These are phyloP conservation scores for Botryotinia narcissicola DNA, from an alignment of 2,329 filamentous ascomycete species.

Conservation along the genomic window DNA sequence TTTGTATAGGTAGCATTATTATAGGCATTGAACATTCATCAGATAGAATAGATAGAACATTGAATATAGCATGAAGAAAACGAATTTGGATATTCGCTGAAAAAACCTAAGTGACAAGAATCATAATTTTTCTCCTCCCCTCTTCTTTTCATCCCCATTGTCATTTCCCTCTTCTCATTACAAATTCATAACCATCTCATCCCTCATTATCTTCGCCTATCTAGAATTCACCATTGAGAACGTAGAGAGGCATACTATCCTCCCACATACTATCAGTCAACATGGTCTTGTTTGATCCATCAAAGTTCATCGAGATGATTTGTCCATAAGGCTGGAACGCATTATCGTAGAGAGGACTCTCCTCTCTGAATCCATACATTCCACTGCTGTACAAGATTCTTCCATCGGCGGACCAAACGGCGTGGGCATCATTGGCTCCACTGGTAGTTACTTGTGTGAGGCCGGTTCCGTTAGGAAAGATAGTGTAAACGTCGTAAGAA, in stretches of 20 bases:
- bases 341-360: slow-evolving; percentile 43
- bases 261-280: slow-evolving; percentile 40
- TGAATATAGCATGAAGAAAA: background rate
- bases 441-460: slow-evolving; percentile 29
- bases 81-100: background rate
- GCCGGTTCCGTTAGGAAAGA: background rate
- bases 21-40: rapidly evolving
- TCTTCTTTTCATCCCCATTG: background rate
- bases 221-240: slow-evolving; percentile 26
- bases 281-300: slow-evolving; percentile 40
- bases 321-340: slow-evolving; percentile 48
- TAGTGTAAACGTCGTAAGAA: background rate
- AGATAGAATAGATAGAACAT: background rate
- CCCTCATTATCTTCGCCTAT: background rate
- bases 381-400: slow-evolving; percentile 44
- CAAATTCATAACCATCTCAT: background rate
- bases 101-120: background rate
- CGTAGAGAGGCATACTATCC: slow-evolving; percentile 38
- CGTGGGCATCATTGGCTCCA: slow-evolving; percentile 45
- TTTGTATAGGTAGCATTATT: rapidly evolving
- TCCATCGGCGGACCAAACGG: slow-evolving; percentile 45
- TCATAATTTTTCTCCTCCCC: background rate
- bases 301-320: slow-evolving; percentile 45
- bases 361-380: slow-evolving; percentile 46
- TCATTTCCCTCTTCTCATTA: background rate